Base-by-base conservation (phyloP, 805 yeast genomes). In the Candida andamanensis region DNA sequence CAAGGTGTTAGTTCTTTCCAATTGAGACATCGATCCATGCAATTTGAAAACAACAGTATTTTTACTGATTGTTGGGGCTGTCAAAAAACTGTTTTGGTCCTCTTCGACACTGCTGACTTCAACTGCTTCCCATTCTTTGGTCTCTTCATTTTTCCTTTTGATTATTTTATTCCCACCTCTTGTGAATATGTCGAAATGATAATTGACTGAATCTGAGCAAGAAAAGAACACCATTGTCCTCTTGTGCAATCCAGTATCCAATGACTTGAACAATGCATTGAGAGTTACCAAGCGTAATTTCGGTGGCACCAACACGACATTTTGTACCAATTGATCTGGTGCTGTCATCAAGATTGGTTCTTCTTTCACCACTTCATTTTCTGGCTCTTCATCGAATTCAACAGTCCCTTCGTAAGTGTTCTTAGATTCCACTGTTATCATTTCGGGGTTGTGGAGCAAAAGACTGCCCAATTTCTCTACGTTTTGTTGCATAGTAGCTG, bases 161-260 rank as follows among this genome's bases (percentile, higher is more conserved):
- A 50, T 41, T 15, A 63, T 50, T 24, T 56, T 54, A 29, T 58
- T 56, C 3, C 85, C 85, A 27, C 67, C 72, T 35, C 80, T 67
- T 2, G 84, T 71, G 44, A 94, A 77, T 0, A 78, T 81, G 28
- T 76, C 72, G 56, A 78, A 86, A 58, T 92, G 96, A 63, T 84
- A 92, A 45, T 92, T 89, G 15, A 94, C 97, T n/a, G 95, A 83
- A 52, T 90, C 97, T 0, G 97, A 78, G 61, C 98, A 90, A 10
- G 96, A 83, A 42, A 89, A 72, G 55, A 92, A 92, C 0, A 92
- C 86, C 53, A 92, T 80, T 1, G 86, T 77, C 41, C 84, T 72
- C 1, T 72, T 59, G 10, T 36, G 31, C 6, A 36, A 33, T 6
- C 28, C 23, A 5, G 35, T 29, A 8, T 33, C 27, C 22, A 7